These are phyloP conservation scores for Comarum palustre DNA, from an alignment of 306 rosid species.

Conservation along the genomic window DNA sequence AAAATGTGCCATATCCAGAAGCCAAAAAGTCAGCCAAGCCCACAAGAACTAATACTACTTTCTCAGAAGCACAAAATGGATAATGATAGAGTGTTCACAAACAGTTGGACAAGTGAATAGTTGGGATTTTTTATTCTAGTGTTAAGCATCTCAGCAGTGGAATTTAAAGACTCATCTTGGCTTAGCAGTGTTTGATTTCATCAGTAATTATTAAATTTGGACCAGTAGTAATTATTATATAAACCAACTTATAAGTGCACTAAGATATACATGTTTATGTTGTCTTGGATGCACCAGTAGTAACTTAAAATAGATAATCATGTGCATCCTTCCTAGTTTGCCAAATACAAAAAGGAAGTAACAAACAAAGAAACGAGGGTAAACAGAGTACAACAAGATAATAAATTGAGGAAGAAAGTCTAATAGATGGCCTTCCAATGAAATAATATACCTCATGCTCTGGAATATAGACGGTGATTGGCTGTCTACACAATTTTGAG, in stretches of 20 bases:
- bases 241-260: neutral
- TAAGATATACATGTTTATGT: neutral
- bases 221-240: neutral
- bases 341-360: neutral
- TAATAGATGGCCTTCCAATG: neutral
- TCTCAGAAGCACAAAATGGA: neutral
- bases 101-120: neutral
- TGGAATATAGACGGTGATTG: conserved; percentile 78
- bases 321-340: neutral
- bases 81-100: neutral
- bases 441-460: conserved; percentile 72
- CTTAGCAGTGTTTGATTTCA: neutral
- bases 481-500: conserved; percentile 83
- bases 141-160: neutral
- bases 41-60: neutral
- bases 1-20: neutral
- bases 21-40: neutral
- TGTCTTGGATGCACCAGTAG: neutral
- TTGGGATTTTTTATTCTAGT: neutral
- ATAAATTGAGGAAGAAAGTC: neutral
- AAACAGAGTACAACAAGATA: neutral
- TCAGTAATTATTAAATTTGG: neutral
- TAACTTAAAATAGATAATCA: neutral
- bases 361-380: neutral
- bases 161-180: neutral